Conservation (phyloP, 1,284 basidiomycete species). For the Cutaneotrichosporon cutaneum region DNA sequence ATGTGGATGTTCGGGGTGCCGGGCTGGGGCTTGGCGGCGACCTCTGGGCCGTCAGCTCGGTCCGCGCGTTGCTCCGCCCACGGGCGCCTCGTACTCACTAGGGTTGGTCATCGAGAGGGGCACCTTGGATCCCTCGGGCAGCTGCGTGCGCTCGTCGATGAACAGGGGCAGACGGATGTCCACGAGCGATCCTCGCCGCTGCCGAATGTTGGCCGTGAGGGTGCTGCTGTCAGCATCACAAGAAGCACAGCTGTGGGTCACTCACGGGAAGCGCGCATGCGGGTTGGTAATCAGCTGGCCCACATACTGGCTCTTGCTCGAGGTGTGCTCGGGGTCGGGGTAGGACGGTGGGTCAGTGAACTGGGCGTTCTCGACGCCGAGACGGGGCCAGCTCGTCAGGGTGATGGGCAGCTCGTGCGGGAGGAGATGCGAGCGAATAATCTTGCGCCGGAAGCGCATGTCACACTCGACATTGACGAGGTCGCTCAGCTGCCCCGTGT, state of each 20-base stretch:
- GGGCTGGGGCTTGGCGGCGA: slow-evolving; percentile 52
- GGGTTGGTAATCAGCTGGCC: slow-evolving; percentile 96
- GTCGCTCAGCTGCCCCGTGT: slow-evolving; percentile 80
- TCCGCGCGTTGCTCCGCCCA: slow-evolving; percentile 10
- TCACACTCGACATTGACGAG: slow-evolving; percentile 86
- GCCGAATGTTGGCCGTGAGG: slow-evolving; percentile 91
- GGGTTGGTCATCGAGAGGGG: slow-evolving; percentile 31
- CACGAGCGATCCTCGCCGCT: slow-evolving; percentile 86
- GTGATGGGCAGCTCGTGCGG: slow-evolving; percentile 87
- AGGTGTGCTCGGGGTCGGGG: slow-evolving; percentile 76
- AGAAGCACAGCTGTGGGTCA: slow-evolving; percentile 56
- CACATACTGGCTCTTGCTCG: slow-evolving; percentile 76
- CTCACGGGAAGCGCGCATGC: slow-evolving; percentile 86
- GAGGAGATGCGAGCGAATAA: slow-evolving; percentile 80
- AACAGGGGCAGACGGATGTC: slow-evolving; percentile 94
- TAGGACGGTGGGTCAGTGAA: slow-evolving; percentile 90
- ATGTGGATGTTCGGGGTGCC: slow-evolving; percentile 78
- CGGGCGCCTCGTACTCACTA: slow-evolving; percentile 18
- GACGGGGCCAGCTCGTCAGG: slow-evolving; percentile 89
- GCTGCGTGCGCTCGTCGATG: slow-evolving; percentile 73
- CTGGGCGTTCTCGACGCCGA: slow-evolving; percentile 74
- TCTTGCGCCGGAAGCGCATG: slow-evolving; percentile 86
- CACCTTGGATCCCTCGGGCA: slow-evolving; percentile 33
- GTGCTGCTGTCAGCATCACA: slow-evolving; percentile 4
- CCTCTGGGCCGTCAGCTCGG: slow-evolving; percentile 17